phyloP scores from a whole-genome alignment of 345 rosid species.

The Aquilaria sinensis region DNA sequence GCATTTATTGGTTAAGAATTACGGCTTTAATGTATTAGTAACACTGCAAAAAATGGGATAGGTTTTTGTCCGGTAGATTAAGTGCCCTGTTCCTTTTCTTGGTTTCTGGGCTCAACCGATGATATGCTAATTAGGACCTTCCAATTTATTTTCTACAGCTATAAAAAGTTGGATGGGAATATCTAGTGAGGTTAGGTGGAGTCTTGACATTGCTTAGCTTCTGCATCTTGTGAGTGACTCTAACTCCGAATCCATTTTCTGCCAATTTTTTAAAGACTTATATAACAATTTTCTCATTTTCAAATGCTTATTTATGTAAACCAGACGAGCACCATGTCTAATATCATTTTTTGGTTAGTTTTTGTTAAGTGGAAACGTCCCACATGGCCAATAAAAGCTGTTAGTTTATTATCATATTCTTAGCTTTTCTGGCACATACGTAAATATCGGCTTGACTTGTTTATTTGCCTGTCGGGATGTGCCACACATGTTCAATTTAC shows the following conservation, averaged over 20 bases:
- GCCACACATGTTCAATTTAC: slow-evolving; percentile 47
- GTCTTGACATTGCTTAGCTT: slow-evolving; percentile 57
- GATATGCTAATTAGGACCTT: not conserved
- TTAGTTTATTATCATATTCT: slow-evolving; percentile 25
- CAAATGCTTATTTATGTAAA: too few species aligned
- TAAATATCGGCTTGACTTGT: slow-evolving; percentile 8
- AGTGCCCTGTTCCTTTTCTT: too few species aligned
- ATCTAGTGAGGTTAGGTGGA: slow-evolving; percentile 39
- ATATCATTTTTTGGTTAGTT: too few species aligned
- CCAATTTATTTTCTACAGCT: slow-evolving; percentile 32
- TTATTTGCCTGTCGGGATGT: slow-evolving; percentile 38
- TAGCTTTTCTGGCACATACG: slow-evolving; percentile 4
- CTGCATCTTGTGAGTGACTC: slow-evolving; percentile 44
- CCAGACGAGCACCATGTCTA: not conserved
- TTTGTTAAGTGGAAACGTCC: too few species aligned
- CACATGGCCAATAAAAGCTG: slow-evolving; percentile 20
- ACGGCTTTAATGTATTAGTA: too few species aligned
- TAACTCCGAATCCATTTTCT: not conserved
- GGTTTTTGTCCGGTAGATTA: too few species aligned
- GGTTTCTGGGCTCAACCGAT: too few species aligned
- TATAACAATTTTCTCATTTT: too few species aligned
- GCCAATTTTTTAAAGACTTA: too few species aligned
- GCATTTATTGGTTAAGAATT: too few species aligned
- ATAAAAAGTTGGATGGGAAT: slow-evolving; percentile 86
- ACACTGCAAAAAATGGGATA: too few species aligned